phyloP scores from a whole-genome alignment of 305 asterid species.

The Andrographis paniculata region DNA sequence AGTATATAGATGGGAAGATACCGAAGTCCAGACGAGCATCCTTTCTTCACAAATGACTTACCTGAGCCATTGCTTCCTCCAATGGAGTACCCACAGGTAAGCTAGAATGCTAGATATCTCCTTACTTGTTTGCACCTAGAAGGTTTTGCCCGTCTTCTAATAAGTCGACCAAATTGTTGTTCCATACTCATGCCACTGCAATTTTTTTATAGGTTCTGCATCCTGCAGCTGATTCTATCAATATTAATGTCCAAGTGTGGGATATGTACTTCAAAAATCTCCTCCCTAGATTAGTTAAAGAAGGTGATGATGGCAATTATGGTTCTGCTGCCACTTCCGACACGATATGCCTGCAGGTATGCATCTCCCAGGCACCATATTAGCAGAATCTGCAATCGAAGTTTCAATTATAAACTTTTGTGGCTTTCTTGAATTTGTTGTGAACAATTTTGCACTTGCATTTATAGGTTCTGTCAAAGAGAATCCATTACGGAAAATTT shows the following conservation, averaged over 20 bases:
- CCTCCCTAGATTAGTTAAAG: constrained; percentile 68
- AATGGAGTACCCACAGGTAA: constrained; percentile 72
- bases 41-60: constrained; percentile 67
- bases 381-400: neutral
- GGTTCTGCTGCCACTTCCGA: constrained; percentile 85
- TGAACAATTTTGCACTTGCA: neutral
- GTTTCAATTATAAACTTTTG: neutral
- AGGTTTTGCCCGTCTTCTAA: too few species aligned
- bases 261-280: constrained; percentile 68
- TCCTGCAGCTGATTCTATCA: constrained; percentile 59
- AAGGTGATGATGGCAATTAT: constrained; percentile 77
- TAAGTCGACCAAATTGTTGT: neutral
- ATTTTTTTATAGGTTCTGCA: constrained; percentile 74
- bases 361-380: neutral
- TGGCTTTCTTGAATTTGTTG: neutral
- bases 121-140: constrained; percentile 5
- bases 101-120: too few species aligned
- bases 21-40: constrained; percentile 84
- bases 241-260: constrained; percentile 71
- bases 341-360: constrained; percentile 89
- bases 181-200: too few species aligned
- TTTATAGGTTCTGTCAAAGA: constrained; percentile 65
- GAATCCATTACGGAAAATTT: constrained; percentile 89
- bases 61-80: constrained; percentile 75
- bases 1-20: constrained; percentile 70